Evolutionary conservation across 2,329 filamentous ascomycete genomes (phyloP), one percentile per base, ranked within the genome.

Genomic region (Xylariales sp.): DNA sequence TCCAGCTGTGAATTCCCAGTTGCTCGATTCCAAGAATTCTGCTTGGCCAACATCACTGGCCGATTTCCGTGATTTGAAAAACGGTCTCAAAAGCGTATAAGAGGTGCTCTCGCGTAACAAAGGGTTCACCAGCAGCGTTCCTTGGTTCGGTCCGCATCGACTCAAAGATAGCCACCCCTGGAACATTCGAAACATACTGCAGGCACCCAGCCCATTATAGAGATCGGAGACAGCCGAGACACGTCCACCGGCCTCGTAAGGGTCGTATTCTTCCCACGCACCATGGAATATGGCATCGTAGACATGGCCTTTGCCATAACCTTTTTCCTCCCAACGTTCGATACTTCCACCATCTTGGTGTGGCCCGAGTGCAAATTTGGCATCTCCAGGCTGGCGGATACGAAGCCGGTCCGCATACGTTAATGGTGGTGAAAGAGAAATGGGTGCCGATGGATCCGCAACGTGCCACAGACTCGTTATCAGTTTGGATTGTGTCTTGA

Each of bases 121-220:
- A 1, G 90, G 90, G 51, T 90, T 90, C 2, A 95, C 85, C 30
- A 87, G 71, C 37, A 96, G 62, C 0, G 89, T 93, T 1, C 90
- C 90, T 63, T 95, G 81, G 5, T 73, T 71, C 0, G 87, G 85
- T 0, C 72, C 79, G 0, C 80, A 83, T n/a, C 69, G 65, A 41
- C 83, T 88, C 73, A 96, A 83, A 42, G 76, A 78, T 37, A 96
- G 61, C 90, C 90, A 96, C 14, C 88, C 90, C 62, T 96, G 90
- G 59, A 87, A 91, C 73, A 88, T 85, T 25, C 91, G 76, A 62
- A 95, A 89, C 69, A 89, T 88, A 30, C 76, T 83, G 62, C 88
- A 95, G 1, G 85, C 81, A 0, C 90, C 89, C 0, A 88, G 73
- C 1, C 89, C 88, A 35, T 87, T 73, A 57, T 96, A 93, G 23